These are phyloP conservation scores for Cyberlindnera lachancei DNA, from an alignment of 805 yeast genomes.

Conservation along the genomic window DNA sequence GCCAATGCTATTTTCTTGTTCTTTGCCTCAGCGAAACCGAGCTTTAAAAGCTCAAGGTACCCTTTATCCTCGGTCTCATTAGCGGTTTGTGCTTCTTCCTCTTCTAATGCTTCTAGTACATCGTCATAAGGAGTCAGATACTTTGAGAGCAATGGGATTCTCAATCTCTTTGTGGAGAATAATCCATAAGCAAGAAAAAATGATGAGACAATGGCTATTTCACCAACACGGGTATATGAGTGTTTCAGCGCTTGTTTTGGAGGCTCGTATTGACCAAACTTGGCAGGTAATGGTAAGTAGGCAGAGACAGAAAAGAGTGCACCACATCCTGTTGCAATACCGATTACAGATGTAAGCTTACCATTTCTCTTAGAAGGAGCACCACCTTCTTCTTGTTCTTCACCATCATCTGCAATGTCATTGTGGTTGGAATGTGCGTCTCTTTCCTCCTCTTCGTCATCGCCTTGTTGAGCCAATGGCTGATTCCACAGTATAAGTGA, in stretches of 20 bases:
- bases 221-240: constrained; percentile 44
- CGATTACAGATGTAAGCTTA: constrained; percentile 51
- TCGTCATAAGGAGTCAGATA: constrained; percentile 24
- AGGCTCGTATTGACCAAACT: constrained; percentile 30
- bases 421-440: constrained; percentile 2
- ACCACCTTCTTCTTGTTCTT: too few relatives aligned
- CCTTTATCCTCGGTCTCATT: constrained; percentile 6
- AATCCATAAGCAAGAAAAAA: constrained; percentile 33
- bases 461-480: constrained; percentile 1
- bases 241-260: constrained; percentile 39
- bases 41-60: constrained; percentile 35
- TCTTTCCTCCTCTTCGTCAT: constrained; percentile 3
- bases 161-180: constrained; percentile 34
- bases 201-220: constrained; percentile 32
- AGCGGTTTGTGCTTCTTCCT: constrained; percentile 19
- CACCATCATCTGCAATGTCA: constrained; percentile 7
- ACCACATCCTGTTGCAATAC: constrained; percentile 57
- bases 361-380: constrained; percentile 35
- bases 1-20: constrained; percentile 46
- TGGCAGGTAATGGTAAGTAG: constrained; percentile 50
- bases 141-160: constrained; percentile 19
- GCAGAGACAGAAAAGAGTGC: constrained; percentile 55
- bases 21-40: constrained; percentile 42
- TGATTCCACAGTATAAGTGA: constrained; percentile 13
- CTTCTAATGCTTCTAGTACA: constrained; percentile 25